Evolutionary conservation across 2,329 filamentous ascomycete genomes (phyloP).

Genomic region (Arthrobotrys conoides): DNA sequence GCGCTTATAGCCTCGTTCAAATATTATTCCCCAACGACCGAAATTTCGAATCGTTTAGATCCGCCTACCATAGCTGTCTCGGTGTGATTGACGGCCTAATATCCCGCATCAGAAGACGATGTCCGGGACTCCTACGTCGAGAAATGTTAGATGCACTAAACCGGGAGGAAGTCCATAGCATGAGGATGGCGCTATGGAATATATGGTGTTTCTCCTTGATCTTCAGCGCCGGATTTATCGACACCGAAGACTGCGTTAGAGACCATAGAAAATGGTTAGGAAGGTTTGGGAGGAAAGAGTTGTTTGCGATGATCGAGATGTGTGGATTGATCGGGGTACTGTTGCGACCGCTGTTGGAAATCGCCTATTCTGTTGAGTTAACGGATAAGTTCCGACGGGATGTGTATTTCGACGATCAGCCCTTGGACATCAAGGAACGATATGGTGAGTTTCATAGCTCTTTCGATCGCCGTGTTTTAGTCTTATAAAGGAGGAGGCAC

Average conservation of each 20-base stretch:
- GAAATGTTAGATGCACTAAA: constrained; percentile 56
- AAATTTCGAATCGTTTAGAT: constrained; percentile 55
- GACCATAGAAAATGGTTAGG: constrained; percentile 52
- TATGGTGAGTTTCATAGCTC: constrained; percentile 37
- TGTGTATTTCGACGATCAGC: constrained; percentile 57
- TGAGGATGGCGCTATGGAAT: constrained; percentile 59
- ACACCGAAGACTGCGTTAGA: constrained; percentile 35
- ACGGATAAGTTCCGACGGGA: constrained; percentile 59
- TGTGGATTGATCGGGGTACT: constrained; percentile 55
- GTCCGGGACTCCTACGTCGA: constrained; percentile 44
- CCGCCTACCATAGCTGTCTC: constrained; percentile 56
- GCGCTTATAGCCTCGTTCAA: constrained; percentile 45
- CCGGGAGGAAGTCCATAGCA: constrained; percentile 45
- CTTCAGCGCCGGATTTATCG: constrained; percentile 38
- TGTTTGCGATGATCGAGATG: constrained; percentile 60
- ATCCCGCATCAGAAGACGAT: constrained; percentile 53
- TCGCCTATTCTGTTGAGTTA: constrained; percentile 55
- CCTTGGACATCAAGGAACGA: constrained; percentile 53
- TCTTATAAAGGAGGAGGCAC: neutral
- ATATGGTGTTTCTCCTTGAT: constrained; percentile 58
- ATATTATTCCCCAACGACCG: constrained; percentile 55
- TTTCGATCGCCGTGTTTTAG: neutral
- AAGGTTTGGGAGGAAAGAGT: constrained; percentile 44
- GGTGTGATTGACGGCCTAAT: constrained; percentile 57
- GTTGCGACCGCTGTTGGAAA: constrained; percentile 49